Evolutionary conservation across 106 monocot genomes (phyloP).

Genomic region (Hemerocallis citrina): DNA sequence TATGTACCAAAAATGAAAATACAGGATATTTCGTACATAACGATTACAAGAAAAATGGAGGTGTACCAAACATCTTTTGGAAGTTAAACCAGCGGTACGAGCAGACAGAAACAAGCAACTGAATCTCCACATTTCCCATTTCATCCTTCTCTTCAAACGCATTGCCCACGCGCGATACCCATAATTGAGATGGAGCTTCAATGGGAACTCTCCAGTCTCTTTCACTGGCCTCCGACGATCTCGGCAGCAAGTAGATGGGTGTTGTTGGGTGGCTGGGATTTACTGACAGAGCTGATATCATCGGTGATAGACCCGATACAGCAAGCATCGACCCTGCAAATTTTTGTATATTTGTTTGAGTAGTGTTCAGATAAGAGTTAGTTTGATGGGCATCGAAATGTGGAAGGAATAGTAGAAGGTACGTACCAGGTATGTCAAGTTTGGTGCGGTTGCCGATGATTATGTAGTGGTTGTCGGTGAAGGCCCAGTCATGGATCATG

Average conservation of each 20-base stretch:
- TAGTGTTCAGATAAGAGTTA: background rate
- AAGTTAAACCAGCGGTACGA: conserved; percentile 88
- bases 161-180: conserved; percentile 60
- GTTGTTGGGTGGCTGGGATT: conserved; percentile 46
- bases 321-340: conserved; percentile 60
- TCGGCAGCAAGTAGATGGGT: conserved; percentile 70
- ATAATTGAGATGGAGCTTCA: conserved; percentile 49
- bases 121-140: conserved; percentile 21
- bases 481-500: conserved; percentile 65
- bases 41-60: too few relatives aligned
- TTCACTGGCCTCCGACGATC: conserved; percentile 19
- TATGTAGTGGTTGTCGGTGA: conserved; percentile 44
- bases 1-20: too few relatives aligned
- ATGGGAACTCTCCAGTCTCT: conserved; percentile 64
- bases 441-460: conserved; percentile 49
- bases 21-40: too few relatives aligned
- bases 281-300: conserved; percentile 66
- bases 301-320: conserved; percentile 49
- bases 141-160: conserved; percentile 49
- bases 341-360: background rate
- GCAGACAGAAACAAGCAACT: conserved; percentile 52
- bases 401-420: too few relatives aligned
- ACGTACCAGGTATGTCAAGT: conserved; percentile 37
- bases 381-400: too few relatives aligned
- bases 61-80: conserved; percentile 70